Base-by-base conservation (phyloP, 768 basidiomycete species). In the Termitomyces sp. region DNA sequence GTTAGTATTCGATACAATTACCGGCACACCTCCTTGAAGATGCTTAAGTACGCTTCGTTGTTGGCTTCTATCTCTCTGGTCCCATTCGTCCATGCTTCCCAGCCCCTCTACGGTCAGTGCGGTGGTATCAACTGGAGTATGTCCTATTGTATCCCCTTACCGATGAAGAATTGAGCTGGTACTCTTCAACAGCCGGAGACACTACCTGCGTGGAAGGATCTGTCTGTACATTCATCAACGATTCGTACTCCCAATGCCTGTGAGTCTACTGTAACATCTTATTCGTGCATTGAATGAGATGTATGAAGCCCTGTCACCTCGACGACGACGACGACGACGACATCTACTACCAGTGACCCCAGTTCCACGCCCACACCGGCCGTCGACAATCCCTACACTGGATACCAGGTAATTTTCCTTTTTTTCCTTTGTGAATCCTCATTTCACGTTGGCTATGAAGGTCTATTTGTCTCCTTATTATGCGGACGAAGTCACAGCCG, bases 401-500 rank as follows among this genome's bases (percentile, higher is more conserved):
- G 81, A 44, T 79, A 77, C 63, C 67, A 68, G 51, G 80, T 80
- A 59, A 53, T 63, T 42, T 11, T 21, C 34, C 21, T 16, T 28
- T 21, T 35, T 2, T n/a, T 42, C 19, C 44, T n/a, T 57, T 49
- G 56, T 40, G 25, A 34, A 30, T 21, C 42, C 37, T 16, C 11
- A 12, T 3, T 42, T 47, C 23, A 57, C 14, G 7, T 3, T 2
- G 9, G 3, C 17, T 34, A 14, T 44, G 5, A 44, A 82, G 79
- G 66, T 76, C 55, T 85, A 76, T 69, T 65, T 83, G 48, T 78
- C 74, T 50, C 82, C 83, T 8, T 80, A 73, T 73, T 86, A 85
- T 61, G 77, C 80, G 41, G 65, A 68, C 51, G 84, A 86, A 67
- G 76, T 85, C 53, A 58, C 59, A 3, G 76, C 79, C 25, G 83